A percentile compares a stretch with the other conserved stretches of the same genome.
phyloP scores from a whole-genome alignment of 2,329 filamentous ascomycete genomes.

The Beauveria brongniartii region DNA sequence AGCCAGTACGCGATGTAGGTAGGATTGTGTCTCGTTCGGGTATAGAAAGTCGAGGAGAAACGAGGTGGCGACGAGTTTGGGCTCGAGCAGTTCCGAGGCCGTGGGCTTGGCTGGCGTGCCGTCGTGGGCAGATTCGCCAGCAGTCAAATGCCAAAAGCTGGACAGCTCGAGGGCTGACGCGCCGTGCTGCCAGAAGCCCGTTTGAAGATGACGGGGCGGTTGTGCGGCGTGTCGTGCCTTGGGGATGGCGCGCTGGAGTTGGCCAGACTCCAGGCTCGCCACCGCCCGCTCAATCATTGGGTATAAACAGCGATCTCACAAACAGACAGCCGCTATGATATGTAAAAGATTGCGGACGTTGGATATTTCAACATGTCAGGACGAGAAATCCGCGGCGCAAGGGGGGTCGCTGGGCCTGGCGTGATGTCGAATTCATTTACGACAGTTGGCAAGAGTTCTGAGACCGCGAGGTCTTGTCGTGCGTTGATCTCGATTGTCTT shows the following conservation, averaged over 20 bases:
- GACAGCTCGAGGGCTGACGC: conserved; percentile 41
- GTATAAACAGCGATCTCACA: conserved; percentile 3
- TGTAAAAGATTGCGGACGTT: not conserved
- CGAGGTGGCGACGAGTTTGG: conserved; percentile 33
- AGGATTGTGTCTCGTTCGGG: conserved; percentile 35
- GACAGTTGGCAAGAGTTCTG: not conserved
- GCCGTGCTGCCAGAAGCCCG: conserved; percentile 48
- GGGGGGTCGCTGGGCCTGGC: not conserved
- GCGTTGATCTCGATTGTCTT: not conserved
- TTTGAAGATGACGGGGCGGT: conserved; percentile 36
- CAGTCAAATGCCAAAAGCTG: conserved; percentile 29
- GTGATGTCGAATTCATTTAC: not conserved
- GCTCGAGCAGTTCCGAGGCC: conserved; percentile 15
- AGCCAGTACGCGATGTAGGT: conserved; percentile 28
- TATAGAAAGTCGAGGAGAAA: conserved; percentile 51
- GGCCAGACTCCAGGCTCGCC: conserved; percentile 47
- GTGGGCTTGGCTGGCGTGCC: conserved; percentile 10
- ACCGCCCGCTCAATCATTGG: conserved; percentile 53
- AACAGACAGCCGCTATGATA: not conserved
- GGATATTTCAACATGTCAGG: not conserved
- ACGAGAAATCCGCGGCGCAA: not conserved
- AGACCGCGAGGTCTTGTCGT: not conserved
- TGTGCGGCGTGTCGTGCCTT: conserved; percentile 27
- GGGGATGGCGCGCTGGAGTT: conserved; percentile 44
- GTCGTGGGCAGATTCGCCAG: conserved; percentile 16